Conservation (phyloP, 208 protist species). For the Phytomonas sp. region DNA sequence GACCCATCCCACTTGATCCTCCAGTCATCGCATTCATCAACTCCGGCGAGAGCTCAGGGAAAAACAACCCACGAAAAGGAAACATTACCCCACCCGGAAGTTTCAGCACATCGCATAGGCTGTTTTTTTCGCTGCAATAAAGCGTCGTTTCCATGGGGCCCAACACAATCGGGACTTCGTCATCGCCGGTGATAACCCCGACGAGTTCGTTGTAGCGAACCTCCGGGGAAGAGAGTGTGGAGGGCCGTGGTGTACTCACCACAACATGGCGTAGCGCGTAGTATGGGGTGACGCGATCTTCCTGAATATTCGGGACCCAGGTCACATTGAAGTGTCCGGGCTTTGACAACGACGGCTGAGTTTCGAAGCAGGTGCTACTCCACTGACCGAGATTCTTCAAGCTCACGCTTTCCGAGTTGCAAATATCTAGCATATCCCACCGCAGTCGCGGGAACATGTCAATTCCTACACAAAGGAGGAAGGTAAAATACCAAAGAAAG, state of each 20-base stretch:
- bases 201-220: neutral
- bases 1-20: neutral
- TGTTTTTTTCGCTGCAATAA: conserved; percentile 17
- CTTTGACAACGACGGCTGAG: neutral
- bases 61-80: neutral
- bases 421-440: conserved; percentile 61
- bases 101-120: conserved; percentile 18
- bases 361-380: conserved; percentile 17
- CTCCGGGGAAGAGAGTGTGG: neutral
- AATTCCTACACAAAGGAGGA: conserved; percentile 45
- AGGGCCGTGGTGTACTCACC: neutral
- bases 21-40: conserved; percentile 14
- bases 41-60: neutral
- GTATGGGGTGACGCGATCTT: neutral
- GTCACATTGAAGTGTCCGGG: neutral
- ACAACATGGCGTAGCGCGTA: neutral
- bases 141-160: conserved; percentile 9
- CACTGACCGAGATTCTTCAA: conserved; percentile 10
- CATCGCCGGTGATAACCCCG: neutral
- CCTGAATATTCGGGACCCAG: neutral
- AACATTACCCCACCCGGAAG: conserved; percentile 16
- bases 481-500: conserved; percentile 46
- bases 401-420: conserved; percentile 13
- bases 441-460: conserved; percentile 39
- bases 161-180: neutral